Evolutionary conservation across 148 eudicot species (phyloP), one percentile per base, ranked within the genome.

Genomic region (Pouteria glomerata): DNA sequence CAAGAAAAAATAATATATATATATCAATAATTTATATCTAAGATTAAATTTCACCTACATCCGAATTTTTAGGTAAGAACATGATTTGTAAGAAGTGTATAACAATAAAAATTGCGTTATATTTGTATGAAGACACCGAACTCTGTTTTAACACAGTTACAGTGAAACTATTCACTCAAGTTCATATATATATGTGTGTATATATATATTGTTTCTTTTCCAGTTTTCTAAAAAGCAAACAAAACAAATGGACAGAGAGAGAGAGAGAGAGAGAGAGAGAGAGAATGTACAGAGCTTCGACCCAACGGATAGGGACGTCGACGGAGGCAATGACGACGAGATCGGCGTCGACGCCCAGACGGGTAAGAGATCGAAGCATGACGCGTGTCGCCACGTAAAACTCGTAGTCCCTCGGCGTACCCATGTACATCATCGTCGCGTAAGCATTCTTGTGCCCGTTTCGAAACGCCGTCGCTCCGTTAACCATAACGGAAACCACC

Each of bases 341-440:
- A 87, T 96, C 99, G 45, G 99, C 99, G 18, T 85, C 82, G 33
- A 88, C 97, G 48, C 62, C 45, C 30, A 88, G 87, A 52, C 48
- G 61, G 3, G 56, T n/a, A 3, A 96, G 85, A 2, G 97, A 92
- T 80, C 86, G 82, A 74, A 96, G 79, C 88, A 96, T 79, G 70
- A 96, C 99, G 76, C 99, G 94, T 57, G 89, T 84, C 57, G 96
- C 99, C 15, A 92, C 80, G 63, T 92, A 96, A 77, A 84, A 96
- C 82, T 96, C 99, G 72, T 92, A 96, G 80, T 96, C 97, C 44
- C 99, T 83, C 1, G 97, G 97, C 15, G 99, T 96, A 37, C 99
- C 99, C 97, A 92, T 88, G 72, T 96, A 96, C 94, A 96, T 92
- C 99, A 92, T 96, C 72, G 99, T 78, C 10, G 96, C 99, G 50